Conservation (phyloP, 208 protist genomes). For the Trypanosoma lewisi region DNA sequence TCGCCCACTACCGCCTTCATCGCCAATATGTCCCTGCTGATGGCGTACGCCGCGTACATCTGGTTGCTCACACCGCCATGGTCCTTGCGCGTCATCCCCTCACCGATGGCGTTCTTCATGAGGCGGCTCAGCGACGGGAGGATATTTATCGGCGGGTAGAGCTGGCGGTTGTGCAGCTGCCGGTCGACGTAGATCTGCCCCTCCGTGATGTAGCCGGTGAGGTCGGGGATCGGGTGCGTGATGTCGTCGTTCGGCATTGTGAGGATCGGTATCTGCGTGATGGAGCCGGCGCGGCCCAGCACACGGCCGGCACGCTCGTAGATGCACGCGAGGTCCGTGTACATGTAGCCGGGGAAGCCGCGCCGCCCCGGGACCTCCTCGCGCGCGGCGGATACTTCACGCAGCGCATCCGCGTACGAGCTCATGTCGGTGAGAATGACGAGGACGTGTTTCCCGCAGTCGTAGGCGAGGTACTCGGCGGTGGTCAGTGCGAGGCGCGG, state of each 20-base stretch:
- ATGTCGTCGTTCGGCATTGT: constrained; percentile 99
- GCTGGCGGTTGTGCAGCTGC: constrained; percentile 98
- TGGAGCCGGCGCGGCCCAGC: constrained; percentile 97
- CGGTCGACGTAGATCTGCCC: constrained; percentile 99
- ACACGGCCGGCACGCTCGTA: constrained; percentile 99
- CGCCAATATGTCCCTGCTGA: constrained; percentile 98
- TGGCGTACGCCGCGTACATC: constrained; percentile 99
- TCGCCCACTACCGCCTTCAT: constrained; percentile 99
- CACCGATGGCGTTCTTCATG: constrained; percentile 99
- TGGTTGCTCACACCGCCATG: constrained; percentile 99
- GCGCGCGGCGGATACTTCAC: constrained; percentile 99
- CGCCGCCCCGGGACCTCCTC: constrained; percentile 99
- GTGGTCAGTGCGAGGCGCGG: constrained; percentile 99
- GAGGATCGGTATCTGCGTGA: constrained; percentile 99
- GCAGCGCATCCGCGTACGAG: constrained; percentile 99
- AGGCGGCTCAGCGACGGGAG: constrained; percentile 99
- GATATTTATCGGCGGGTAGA: constrained; percentile 99
- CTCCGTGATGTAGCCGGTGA: constrained; percentile 99
- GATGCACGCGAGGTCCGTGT: constrained; percentile 99
- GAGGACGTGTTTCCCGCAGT: constrained; percentile 99
- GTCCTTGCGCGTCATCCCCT: constrained; percentile 99
- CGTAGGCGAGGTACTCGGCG: constrained; percentile 99
- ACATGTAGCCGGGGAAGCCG: constrained; percentile 99
- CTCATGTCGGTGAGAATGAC: constrained; percentile 99
- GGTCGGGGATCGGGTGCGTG: constrained; percentile 99